These are phyloP conservation scores for Talaromyces stipitatus DNA, from an alignment of 495 filamentous ascomycete species.

Conservation along the genomic window DNA sequence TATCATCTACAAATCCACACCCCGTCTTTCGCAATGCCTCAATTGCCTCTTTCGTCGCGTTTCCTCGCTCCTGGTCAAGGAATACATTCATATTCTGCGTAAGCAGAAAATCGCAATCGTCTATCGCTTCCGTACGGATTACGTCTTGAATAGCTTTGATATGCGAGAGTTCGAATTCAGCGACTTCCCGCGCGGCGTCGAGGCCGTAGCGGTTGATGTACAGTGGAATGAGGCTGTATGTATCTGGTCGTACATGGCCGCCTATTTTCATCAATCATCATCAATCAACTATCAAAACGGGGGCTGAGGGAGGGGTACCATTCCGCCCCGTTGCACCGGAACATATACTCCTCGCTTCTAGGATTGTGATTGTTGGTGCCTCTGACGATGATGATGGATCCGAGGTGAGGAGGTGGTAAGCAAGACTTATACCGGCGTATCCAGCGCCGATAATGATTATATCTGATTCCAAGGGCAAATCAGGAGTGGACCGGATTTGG, in stretches of 20 bases:
- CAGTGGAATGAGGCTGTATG: neutral
- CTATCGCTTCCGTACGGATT: neutral
- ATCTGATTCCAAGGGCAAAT: constrained; percentile 48
- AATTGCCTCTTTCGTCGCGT: neutral
- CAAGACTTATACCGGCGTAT: constrained; percentile 56
- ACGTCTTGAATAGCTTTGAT: constrained; percentile 5
- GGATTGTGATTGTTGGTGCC: constrained; percentile 44
- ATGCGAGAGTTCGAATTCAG: constrained; percentile 5
- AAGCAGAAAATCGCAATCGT: constrained; percentile 5
- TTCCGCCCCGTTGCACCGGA: constrained; percentile 63
- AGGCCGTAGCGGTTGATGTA: constrained; percentile 6
- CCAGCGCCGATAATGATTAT: constrained; percentile 61
- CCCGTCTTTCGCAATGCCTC: neutral
- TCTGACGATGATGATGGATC: constrained; percentile 19
- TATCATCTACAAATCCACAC: constrained; percentile 3
- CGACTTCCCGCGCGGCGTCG: neutral
- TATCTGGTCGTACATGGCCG: constrained; percentile 7
- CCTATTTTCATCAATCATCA: neutral
- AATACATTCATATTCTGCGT: constrained; percentile 9
- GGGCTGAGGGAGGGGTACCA: neutral
- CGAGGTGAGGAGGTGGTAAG: constrained; percentile 45
- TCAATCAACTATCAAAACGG: neutral
- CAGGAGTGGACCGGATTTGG: constrained; percentile 53
- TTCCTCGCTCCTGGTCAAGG: neutral
- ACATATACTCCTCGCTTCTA: constrained; percentile 72